Conservation (phyloP, 352 stramenopile species). For the Saprolegnia parasitica region DNA sequence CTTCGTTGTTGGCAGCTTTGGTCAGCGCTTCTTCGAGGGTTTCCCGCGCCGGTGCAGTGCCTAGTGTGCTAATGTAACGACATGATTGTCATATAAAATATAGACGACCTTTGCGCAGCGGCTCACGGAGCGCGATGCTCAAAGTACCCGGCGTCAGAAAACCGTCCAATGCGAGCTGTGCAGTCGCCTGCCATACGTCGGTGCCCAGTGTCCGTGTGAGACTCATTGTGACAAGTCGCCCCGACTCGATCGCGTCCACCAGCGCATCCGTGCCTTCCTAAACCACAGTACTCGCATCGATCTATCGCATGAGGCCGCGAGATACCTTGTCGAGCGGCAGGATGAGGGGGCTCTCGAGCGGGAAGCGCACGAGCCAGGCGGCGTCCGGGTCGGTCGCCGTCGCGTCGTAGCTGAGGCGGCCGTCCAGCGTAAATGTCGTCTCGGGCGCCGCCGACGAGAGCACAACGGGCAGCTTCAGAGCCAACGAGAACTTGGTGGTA, state of each 20-base stretch:
- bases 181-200: neutral
- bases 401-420: neutral
- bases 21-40: constrained; percentile 57
- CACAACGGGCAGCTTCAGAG: neutral
- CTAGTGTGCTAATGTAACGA: neutral
- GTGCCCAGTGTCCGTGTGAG: neutral
- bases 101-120: neutral
- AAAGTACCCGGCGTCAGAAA: neutral
- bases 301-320: neutral
- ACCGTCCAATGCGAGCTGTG: neutral
- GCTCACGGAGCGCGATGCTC: neutral
- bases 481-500: constrained; percentile 9
- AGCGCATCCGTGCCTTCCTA: constrained; percentile 1
- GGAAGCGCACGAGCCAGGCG: neutral
- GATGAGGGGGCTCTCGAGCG: neutral
- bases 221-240: neutral
- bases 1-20: constrained; percentile 45
- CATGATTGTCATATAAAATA: neutral
- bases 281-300: neutral
- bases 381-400: neutral
- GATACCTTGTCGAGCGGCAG: neutral
- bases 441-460: neutral
- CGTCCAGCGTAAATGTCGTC: neutral
- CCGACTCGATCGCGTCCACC: constrained; percentile 3
- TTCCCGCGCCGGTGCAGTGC: constrained; percentile 28